Conservation (phyloP, 805 yeast species). For the Candida ulmi region DNA sequence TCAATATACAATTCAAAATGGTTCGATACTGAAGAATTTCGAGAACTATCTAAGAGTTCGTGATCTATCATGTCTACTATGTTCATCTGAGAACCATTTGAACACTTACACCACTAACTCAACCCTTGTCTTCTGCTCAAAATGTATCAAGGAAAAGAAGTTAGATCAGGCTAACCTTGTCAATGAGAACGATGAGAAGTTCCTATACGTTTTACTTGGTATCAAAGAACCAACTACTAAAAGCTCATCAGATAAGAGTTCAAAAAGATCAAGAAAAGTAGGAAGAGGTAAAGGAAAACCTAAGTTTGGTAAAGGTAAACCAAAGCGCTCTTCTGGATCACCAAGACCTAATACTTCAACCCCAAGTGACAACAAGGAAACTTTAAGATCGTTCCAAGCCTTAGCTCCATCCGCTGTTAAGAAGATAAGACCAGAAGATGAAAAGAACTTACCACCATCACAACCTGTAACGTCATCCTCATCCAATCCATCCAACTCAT, state of each 20-base stretch:
- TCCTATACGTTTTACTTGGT: conserved; percentile 42
- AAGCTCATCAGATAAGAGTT: conserved; percentile 4
- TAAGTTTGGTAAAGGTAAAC: conserved; percentile 7
- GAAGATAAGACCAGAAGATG: conserved; percentile 18
- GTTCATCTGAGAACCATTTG: conserved; percentile 38
- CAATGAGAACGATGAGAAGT: conserved; percentile 42
- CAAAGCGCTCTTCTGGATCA: conserved; percentile 9
- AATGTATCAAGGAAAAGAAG: conserved; percentile 31
- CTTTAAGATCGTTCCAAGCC: conserved; percentile 34
- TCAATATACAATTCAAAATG: conserved; percentile 47
- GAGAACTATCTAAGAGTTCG: conserved; percentile 42
- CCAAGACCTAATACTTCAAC: conserved; percentile 8
- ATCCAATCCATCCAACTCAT: background rate
- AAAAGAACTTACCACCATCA: conserved; percentile 2
- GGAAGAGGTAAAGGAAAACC: conserved; percentile 27
- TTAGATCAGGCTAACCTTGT: conserved; percentile 22
- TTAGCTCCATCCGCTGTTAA: conserved; percentile 21
- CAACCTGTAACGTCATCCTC: background rate
- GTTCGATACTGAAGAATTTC: conserved; percentile 46
- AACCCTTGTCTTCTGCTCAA: conserved; percentile 33
- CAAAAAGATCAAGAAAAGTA: conserved; percentile 27
- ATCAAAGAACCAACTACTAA: conserved; percentile 37
- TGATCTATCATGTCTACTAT: conserved; percentile 42
- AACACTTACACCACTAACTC: conserved; percentile 26
- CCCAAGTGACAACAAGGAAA: conserved; percentile 32